Percentiles rank a stretch among this genome's conserved stretches.
Evolutionary conservation across 2,329 filamentous ascomycete species (phyloP).

Genomic region (Colletotrichum kahawae): DNA sequence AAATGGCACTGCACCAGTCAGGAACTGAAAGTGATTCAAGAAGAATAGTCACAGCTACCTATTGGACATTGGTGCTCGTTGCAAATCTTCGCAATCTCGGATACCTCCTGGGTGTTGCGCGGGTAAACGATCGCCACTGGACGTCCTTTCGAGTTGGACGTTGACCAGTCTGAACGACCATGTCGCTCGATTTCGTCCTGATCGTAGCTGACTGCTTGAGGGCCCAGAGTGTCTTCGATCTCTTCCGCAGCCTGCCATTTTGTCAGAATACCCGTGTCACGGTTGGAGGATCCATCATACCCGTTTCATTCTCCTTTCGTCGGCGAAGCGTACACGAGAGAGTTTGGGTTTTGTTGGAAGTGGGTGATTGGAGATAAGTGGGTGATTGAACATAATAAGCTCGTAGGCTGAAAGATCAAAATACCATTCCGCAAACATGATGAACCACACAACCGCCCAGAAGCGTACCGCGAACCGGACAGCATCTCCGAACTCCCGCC

Average conservation of each 20-base stretch:
- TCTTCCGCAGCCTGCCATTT: background rate
- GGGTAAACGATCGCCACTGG: slow-evolving; percentile 72
- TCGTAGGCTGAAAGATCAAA: too few species aligned
- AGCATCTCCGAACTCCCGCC: too few species aligned
- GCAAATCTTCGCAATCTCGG: slow-evolving; percentile 66
- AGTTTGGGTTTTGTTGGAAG: background rate
- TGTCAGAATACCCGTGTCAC: background rate
- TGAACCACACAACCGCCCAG: too few species aligned
- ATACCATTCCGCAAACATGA: too few species aligned
- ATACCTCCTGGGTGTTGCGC: slow-evolving; percentile 67
- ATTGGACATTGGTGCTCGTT: slow-evolving; percentile 69
- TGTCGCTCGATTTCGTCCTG: slow-evolving; percentile 67
- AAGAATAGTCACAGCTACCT: slow-evolving; percentile 34
- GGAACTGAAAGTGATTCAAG: background rate
- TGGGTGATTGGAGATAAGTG: too few species aligned
- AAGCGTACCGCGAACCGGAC: too few species aligned
- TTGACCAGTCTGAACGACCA: slow-evolving; percentile 74
- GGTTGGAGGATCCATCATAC: background rate
- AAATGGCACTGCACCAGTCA: slow-evolving; percentile 55
- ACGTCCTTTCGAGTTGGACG: slow-evolving; percentile 66
- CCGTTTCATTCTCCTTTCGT: background rate
- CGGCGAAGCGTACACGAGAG: background rate
- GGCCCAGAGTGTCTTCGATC: slow-evolving; percentile 45
- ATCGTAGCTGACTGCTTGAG: slow-evolving; percentile 67
- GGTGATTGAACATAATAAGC: too few species aligned